Evolutionary conservation across 129 eudicot genomes (phyloP), one percentile per base, ranked within the genome.

Genomic region (Chrysanthemum seticuspe): DNA sequence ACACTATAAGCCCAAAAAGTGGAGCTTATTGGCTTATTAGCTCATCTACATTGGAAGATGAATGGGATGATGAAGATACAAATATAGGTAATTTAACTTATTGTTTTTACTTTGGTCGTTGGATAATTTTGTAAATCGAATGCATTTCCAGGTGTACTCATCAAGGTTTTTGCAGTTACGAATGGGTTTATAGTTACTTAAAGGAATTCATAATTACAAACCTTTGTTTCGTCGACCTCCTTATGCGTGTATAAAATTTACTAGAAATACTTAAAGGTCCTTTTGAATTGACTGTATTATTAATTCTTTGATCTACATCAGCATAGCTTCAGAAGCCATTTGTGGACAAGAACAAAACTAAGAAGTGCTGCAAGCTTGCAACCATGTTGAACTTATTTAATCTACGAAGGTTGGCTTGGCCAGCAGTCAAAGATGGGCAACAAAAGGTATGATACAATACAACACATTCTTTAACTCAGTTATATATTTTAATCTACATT

Each of bases 331-430:
- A 75, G 62, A 40, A 75, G 74, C 60, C 65, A 27, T 59, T 15
- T 74, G 54, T 78, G 78, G 82, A 66, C 86, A 58, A 71, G 70
- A 65, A 80, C 79, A 74, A 84, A 75, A 67, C 81, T 79, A 59
- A 85, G 75, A 81, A 86, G 85, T 76, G 88, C 86, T 61, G 80
- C 84, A 81, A 84, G 87, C 73, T 85, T 61, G 80, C 84, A 81
- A 84, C 90, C 73, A 87, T 93, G 97, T 67, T 90, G 81, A 93
- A 80, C 65, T 70, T 90, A 70, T 93, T 93, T 79, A 87, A 81
- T 80, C 62, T 84, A 64, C 71, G 79, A 78, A 78, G 87, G 61
- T 76, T 93, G 19, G 67, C 85, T 23, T 84, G 96, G 96, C 79
- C 76, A 82, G 54, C 83, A 49, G 89, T 77, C 67, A 34, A 76